These are phyloP conservation scores for Trichoderma sp. DNA, from an alignment of 2,329 filamentous ascomycete species.

Conservation along the genomic window DNA sequence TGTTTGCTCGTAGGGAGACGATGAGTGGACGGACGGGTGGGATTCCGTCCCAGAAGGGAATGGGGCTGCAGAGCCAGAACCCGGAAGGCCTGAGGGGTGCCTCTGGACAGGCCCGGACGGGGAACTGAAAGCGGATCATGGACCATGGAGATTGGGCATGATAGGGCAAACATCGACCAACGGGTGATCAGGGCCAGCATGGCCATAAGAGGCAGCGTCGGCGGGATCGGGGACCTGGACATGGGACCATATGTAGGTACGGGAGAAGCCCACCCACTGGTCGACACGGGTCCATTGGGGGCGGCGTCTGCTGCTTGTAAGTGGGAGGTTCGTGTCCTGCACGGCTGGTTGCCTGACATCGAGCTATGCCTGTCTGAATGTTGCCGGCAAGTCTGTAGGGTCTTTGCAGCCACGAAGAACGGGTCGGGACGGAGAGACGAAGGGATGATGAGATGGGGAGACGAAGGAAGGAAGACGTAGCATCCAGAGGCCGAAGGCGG, in stretches of 20 bases:
- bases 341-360: constrained; percentile 4
- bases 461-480: not conserved
- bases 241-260: constrained; percentile 27
- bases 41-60: constrained; percentile 28
- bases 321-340: not conserved
- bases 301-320: constrained; percentile 16
- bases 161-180: constrained; percentile 25
- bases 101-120: not conserved
- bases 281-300: constrained; percentile 17
- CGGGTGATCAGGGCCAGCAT: constrained; percentile 22
- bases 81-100: constrained; percentile 18
- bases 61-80: constrained; percentile 10
- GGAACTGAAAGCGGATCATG: constrained; percentile 5
- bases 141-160: constrained; percentile 29
- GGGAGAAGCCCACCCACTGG: constrained; percentile 20
- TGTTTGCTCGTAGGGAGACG: constrained; percentile 23
- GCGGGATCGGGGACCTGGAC: constrained; percentile 27
- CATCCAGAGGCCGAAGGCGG: constrained; percentile 5
- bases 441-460: not conserved
- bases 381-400: no score
- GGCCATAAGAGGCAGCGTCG: constrained; percentile 29
- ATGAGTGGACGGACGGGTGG: constrained; percentile 14
- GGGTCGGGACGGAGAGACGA: not conserved
- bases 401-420: not conserved
- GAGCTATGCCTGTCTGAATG: not conserved